Evolutionary conservation across 1,284 basidiomycete genomes (phyloP), one percentile per base, ranked within the genome.

Genomic region (Trichosporon faecale): DNA sequence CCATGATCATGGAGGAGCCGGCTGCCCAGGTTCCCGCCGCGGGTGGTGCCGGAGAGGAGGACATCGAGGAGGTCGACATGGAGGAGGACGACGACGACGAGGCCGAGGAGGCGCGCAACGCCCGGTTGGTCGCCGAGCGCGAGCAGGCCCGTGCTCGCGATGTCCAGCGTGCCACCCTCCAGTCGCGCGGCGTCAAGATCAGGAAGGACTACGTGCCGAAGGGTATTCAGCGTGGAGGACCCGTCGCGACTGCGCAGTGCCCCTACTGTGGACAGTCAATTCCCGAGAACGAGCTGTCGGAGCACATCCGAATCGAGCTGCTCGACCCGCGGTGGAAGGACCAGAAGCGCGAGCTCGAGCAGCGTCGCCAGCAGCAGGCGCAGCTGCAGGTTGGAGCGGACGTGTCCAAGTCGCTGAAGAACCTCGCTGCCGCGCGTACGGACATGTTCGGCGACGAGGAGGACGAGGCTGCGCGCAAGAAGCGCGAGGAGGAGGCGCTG

Each of bases 251-350:
- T 83, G 93, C 94, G 2, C 92, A 91, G 23, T 98, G 95, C 85
- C 89, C 91, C 11, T 92, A 98, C 76, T 98, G 96, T 85, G 91
- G 92, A 35, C 94, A 98, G 81, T 91, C 93, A 82, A 92, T 99
- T 29, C 90, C 95, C 31, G 90, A 97, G 75, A 91, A 95, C 84
- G 95, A 99, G 82, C 87, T 99, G 72, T 90, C 95, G 75, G 95
- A 99, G 81, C 97, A 99, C 84, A 96, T 98, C 88, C 92, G 97
- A 79, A 98, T 99, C 82, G 97, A 99, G 83, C 85, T 98, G 65
- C 88, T 99, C 77, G 95, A 99, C 84, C 97, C 97, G 52, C 90
- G 91, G 79, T 98, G 95, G 95, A 97, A 97, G 82, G 93, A 94
- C 71, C 93, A 96, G 80, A 92, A 95, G 76, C 91, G 94, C 77